These are phyloP conservation scores for Mycena venus DNA, from an alignment of 768 basidiomycete genomes.

Conservation along the genomic window DNA sequence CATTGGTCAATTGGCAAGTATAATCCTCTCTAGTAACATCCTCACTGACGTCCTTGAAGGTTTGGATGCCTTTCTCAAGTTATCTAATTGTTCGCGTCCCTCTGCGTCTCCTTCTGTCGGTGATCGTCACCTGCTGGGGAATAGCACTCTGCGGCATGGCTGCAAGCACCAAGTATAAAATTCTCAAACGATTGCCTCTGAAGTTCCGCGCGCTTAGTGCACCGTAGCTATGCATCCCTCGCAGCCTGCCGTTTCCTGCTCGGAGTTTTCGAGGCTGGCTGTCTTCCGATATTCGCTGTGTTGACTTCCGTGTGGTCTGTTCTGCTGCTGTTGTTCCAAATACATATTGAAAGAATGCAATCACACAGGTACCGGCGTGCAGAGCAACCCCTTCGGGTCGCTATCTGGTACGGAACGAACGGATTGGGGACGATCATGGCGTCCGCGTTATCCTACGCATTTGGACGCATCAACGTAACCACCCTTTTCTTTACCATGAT, in stretches of 20 bases:
- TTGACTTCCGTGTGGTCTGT: constrained; percentile 1
- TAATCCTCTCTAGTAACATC: not conserved
- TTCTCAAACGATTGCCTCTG: not conserved
- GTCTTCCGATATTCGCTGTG: not conserved
- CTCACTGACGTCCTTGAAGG: not conserved
- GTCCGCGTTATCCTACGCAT: not conserved
- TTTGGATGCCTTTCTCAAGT: not conserved
- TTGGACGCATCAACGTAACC: not conserved
- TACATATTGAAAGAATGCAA: not conserved
- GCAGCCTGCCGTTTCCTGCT: not conserved
- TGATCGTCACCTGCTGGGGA: not conserved
- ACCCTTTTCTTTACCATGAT: not conserved
- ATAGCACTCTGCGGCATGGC: not conserved
- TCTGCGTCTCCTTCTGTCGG: not conserved
- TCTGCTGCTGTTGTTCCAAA: not conserved
- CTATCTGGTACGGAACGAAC: not conserved
- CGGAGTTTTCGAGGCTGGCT: not conserved
- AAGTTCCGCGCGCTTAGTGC: not conserved
- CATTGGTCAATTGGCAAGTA: not conserved
- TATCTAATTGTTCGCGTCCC: not conserved
- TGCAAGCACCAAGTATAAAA: constrained; percentile 1
- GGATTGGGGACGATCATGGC: not conserved
- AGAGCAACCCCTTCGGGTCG: not conserved
- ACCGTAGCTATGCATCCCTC: constrained; percentile 1
- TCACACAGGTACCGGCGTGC: not conserved